These are phyloP conservation scores for Lactarius vividus DNA, from an alignment of 768 basidiomycete species.

Conservation along the genomic window DNA sequence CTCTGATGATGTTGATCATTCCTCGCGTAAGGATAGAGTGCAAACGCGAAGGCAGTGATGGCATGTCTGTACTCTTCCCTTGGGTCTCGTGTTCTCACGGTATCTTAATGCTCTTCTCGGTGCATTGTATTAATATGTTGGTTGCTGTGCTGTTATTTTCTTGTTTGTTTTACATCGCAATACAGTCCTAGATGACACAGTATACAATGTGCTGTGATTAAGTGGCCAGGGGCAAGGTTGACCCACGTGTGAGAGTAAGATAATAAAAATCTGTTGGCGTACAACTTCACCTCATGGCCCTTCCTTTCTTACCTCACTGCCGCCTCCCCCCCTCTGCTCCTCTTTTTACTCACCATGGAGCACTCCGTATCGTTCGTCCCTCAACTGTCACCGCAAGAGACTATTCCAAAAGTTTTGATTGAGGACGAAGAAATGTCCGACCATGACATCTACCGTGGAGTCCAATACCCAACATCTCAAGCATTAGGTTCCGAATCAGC, in stretches of 20 bases:
- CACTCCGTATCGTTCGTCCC: slow-evolving; percentile 16
- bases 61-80: neutral
- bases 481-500: slow-evolving; percentile 32
- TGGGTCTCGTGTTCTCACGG: slow-evolving; percentile 7
- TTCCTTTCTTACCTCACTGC: neutral
- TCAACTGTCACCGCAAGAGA: slow-evolving; percentile 2
- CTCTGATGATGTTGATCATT: slow-evolving; percentile 12
- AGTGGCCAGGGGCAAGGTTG: neutral
- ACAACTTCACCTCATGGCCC: slow-evolving; percentile 13
- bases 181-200: neutral
- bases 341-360: slow-evolving; percentile 14
- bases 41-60: slow-evolving; percentile 7
- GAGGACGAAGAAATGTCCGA: slow-evolving; percentile 31
- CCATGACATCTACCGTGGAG: slow-evolving; percentile 62
- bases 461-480: slow-evolving; percentile 38
- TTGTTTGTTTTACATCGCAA: neutral
- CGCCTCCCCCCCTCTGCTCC: neutral
- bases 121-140: slow-evolving; percentile 14
- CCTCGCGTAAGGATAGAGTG: slow-evolving; percentile 6
- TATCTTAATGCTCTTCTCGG: neutral
- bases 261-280: neutral
- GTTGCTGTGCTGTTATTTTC: slow-evolving; percentile 13
- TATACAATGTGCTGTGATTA: neutral
- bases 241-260: neutral
- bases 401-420: slow-evolving; percentile 4